These are phyloP conservation scores for Hordeum pubiflorum DNA, from an alignment of 202 grass and related monocot genomes.

Conservation along the genomic window DNA sequence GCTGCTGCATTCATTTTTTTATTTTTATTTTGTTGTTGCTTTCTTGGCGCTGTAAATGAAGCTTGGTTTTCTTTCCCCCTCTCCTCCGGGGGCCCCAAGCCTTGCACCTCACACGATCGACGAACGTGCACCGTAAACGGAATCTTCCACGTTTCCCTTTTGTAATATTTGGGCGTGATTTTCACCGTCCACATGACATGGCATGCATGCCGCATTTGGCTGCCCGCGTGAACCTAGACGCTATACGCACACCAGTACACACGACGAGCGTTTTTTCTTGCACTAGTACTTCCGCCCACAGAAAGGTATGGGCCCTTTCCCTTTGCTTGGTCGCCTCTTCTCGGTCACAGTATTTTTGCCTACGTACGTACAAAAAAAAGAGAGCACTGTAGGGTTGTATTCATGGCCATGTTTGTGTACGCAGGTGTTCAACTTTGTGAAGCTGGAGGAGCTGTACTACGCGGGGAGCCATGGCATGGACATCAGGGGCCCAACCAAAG, in stretches of 20 bases:
- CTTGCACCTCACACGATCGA: not conserved
- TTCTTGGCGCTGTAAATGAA: not conserved
- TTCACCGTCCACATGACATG: not conserved
- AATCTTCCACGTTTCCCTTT: not conserved
- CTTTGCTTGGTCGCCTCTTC: not conserved
- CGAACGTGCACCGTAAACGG: not conserved
- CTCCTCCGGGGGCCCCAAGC: not conserved
- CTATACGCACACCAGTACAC: not conserved
- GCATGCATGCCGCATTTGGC: not conserved
- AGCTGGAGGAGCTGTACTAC: conserved; percentile 67
- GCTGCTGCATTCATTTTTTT: not conserved
- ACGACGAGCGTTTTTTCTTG: not conserved
- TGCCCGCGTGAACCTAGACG: not conserved
- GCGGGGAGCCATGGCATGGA: conserved; percentile 98
- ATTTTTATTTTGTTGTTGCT: not conserved
- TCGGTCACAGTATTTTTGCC: not conserved
- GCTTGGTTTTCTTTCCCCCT: not conserved
- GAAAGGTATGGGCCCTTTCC: not conserved
- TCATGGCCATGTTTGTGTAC: not conserved
- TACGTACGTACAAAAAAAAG: not conserved
- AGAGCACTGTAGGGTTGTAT: not conserved
- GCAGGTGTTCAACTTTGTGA: conserved; percentile 53
- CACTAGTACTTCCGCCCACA: not conserved
- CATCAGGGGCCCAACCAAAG: conserved; percentile 51
- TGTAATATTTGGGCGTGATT: not conserved